These are phyloP conservation scores for Madurella fahalii DNA, from an alignment of 2,329 filamentous ascomycete species.

Conservation along the genomic window DNA sequence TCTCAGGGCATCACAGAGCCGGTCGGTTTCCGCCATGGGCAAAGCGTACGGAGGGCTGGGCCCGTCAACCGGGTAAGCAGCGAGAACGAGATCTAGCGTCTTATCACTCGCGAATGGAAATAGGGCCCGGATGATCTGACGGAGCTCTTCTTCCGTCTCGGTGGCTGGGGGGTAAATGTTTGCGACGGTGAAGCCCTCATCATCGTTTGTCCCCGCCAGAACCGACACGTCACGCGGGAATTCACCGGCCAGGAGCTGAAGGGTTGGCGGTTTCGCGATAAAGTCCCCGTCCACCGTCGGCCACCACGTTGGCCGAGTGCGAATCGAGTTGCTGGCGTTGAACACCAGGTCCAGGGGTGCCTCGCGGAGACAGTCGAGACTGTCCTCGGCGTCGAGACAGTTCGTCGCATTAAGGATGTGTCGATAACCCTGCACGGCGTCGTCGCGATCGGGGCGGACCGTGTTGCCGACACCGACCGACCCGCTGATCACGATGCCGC, in stretches of 20 bases:
- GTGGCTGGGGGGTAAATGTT: no score
- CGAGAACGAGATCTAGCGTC: no score
- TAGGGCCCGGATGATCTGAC: no score
- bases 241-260: conserved; percentile 30
- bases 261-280: conserved; percentile 29
- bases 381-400: conserved; percentile 23
- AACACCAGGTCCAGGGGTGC: conserved; percentile 29
- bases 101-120: no score
- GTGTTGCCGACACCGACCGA: conserved; percentile 21
- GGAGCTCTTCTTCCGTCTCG: no score
- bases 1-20: no score
- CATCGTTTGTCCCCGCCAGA: conserved; percentile 35
- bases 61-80: no score
- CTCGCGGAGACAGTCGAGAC: conserved; percentile 29
- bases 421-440: conserved; percentile 21
- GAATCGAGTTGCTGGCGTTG: conserved; percentile 18
- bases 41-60: no score
- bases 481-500: conserved; percentile 25
- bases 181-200: conserved; percentile 26
- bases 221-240: conserved; percentile 34
- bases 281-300: conserved; percentile 37
- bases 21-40: no score
- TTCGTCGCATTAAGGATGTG: conserved; percentile 27
- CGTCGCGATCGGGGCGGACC: not conserved
- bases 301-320: conserved; percentile 5